Conservation (phyloP, 2,329 filamentous ascomycete genomes). For the Juglanconis sp. region DNA sequence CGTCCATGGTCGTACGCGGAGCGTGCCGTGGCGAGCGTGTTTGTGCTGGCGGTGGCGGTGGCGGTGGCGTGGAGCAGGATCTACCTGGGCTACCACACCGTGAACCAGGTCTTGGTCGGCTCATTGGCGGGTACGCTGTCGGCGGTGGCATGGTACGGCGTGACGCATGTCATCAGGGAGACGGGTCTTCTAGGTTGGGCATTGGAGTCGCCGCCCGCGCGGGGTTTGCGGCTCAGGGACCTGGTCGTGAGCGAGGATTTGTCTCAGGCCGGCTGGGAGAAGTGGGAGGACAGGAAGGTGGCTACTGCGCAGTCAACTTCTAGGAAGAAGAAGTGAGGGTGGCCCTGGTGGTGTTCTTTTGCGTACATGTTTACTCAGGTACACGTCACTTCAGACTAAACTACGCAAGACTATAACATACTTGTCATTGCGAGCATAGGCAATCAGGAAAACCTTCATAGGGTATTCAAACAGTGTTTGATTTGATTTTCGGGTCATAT, state of each 20-base stretch:
- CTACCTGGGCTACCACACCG: constrained; percentile 91
- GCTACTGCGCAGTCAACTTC: constrained; percentile 26
- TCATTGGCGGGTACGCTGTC: constrained; percentile 66
- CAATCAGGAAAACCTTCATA: neutral
- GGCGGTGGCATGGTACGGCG: constrained; percentile 74
- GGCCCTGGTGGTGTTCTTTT: neutral
- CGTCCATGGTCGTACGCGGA: constrained; percentile 59
- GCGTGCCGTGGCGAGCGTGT: constrained; percentile 51
- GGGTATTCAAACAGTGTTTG: neutral
- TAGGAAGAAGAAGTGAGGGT: constrained; percentile 32
- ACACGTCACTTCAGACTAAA: neutral
- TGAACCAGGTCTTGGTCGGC: constrained; percentile 81
- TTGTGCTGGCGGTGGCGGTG: constrained; percentile 59
- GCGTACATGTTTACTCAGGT: neutral
- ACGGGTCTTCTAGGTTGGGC: constrained; percentile 70
- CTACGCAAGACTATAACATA: neutral
- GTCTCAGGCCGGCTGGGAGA: constrained; percentile 88
- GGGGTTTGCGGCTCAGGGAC: constrained; percentile 73
- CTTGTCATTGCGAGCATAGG: neutral
- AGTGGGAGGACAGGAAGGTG: constrained; percentile 65
- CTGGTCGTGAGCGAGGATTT: constrained; percentile 84
- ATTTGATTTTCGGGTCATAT: constrained; percentile 2
- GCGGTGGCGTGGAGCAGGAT: constrained; percentile 78
- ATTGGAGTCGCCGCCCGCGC: constrained; percentile 62
- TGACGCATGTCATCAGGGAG: constrained; percentile 64